Percentiles rank a stretch among this genome's conserved stretches.
Conservation (phyloP, 352 stramenopile genomes). For the Phytopythium chamaehyphon region DNA sequence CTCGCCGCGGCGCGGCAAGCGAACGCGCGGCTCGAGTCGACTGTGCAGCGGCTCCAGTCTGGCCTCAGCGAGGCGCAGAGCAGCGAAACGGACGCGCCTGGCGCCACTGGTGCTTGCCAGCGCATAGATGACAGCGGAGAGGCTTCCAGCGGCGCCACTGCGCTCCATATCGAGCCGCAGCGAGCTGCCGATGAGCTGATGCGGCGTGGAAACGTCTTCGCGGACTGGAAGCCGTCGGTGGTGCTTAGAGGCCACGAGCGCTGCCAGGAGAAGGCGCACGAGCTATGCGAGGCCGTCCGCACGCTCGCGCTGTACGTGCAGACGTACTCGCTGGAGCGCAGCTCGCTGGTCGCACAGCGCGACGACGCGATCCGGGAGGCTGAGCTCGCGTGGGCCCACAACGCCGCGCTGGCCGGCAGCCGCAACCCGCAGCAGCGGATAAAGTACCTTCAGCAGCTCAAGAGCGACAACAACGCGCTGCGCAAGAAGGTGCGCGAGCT, state of each 20-base stretch:
- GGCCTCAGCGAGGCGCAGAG: background rate
- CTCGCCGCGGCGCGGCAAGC: background rate
- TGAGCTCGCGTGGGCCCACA: slow-evolving; percentile 51
- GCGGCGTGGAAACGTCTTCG: slow-evolving; percentile 18
- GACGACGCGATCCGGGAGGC: slow-evolving; percentile 55
- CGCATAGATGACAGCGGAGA: slow-evolving; percentile 6
- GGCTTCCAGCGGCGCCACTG: background rate
- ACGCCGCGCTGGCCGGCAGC: slow-evolving; percentile 49
- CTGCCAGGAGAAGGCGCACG: slow-evolving; percentile 62
- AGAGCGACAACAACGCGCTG: slow-evolving; percentile 58
- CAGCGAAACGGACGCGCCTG: too few relatives aligned
- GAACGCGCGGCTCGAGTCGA: slow-evolving; percentile 2
- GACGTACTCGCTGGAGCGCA: slow-evolving; percentile 46
- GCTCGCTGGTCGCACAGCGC: slow-evolving; percentile 44
- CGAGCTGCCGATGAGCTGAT: slow-evolving; percentile 7
- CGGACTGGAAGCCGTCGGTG: slow-evolving; percentile 16
- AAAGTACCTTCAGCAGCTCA: slow-evolving; percentile 67
- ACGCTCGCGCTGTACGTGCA: slow-evolving; percentile 62
- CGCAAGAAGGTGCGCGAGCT: slow-evolving; percentile 50
- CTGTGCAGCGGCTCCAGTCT: background rate
- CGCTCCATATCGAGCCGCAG: too few relatives aligned
- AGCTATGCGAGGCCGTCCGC: slow-evolving; percentile 62
- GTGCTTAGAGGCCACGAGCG: slow-evolving; percentile 39
- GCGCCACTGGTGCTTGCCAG: background rate
- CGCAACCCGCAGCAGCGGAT: slow-evolving; percentile 70